Conservation (phyloP, 148 eudicot genomes). For the Polygonum maritimum region DNA sequence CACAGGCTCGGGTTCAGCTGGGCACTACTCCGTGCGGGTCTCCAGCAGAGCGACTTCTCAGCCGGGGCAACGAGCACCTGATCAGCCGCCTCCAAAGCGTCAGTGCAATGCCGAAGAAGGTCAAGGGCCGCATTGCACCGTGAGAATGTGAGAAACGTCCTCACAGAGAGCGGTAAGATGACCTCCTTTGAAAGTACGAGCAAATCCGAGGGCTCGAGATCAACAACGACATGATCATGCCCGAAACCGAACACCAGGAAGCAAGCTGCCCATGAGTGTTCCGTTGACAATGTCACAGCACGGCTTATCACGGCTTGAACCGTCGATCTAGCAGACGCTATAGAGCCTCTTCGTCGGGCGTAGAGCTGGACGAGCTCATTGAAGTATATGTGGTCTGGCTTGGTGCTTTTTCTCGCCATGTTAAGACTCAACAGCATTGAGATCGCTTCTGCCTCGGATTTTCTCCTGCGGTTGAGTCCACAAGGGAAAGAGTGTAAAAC, state of each 20-base stretch:
- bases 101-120: conserved; percentile 78
- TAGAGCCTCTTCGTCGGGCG: conserved; percentile 57
- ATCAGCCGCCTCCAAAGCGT: conserved; percentile 83
- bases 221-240: conserved; percentile 62
- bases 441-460: conserved; percentile 78
- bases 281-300: conserved; percentile 29
- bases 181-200: conserved; percentile 61
- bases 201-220: conserved; percentile 61
- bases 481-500: conserved; percentile 54
- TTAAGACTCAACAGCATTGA: conserved; percentile 73
- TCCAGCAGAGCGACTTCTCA: conserved; percentile 84
- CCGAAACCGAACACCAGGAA: conserved; percentile 76
- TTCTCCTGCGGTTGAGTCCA: conserved; percentile 41
- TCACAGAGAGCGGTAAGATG: conserved; percentile 63
- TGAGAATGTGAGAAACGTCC: conserved; percentile 66
- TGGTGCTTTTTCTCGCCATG: conserved; percentile 63
- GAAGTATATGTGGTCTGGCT: conserved; percentile 52
- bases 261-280: conserved; percentile 90
- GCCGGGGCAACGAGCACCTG: conserved; percentile 80
- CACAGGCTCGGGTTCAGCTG: conserved; percentile 79
- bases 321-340: conserved; percentile 63
- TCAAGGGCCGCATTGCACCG: conserved; percentile 75
- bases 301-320: conserved; percentile 61
- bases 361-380: conserved; percentile 67
- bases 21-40: conserved; percentile 73